phyloP scores from a whole-genome alignment of 2,329 filamentous ascomycete genomes.

The Aureobasidium sp. region DNA sequence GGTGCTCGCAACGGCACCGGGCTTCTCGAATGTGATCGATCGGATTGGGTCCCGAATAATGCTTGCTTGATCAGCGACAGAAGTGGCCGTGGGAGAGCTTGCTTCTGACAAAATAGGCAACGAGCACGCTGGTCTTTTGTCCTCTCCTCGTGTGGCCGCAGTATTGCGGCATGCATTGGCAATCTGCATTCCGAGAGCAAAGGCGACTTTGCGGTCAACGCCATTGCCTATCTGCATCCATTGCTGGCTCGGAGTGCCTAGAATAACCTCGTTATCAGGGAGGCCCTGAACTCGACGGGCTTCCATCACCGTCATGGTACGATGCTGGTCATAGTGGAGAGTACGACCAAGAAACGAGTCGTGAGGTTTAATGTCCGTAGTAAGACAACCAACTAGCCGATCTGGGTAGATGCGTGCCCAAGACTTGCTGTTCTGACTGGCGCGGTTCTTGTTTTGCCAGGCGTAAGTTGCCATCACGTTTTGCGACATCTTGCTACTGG shows the following conservation, averaged over 20 bases:
- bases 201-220: constrained; percentile 61
- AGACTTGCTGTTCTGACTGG: constrained; percentile 23
- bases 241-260: constrained; percentile 52
- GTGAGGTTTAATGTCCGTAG: constrained; percentile 44
- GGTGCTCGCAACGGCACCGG: neutral
- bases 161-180: neutral
- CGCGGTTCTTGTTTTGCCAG: constrained; percentile 29
- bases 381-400: constrained; percentile 55
- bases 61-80: neutral
- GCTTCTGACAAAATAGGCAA: neutral
- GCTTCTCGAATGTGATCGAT: neutral
- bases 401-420: constrained; percentile 50
- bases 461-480: neutral
- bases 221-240: constrained; percentile 69
- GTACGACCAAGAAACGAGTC: constrained; percentile 51
- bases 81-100: neutral
- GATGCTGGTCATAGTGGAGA: constrained; percentile 60
- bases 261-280: constrained; percentile 61
- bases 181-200: constrained; percentile 55
- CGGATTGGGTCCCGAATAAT: neutral
- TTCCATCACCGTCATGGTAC: constrained; percentile 60
- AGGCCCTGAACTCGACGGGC: constrained; percentile 62
- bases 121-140: neutral
- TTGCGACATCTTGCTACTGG: constrained; percentile 14
- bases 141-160: neutral